Percentiles rank a stretch among this genome's conserved stretches.
phyloP scores from a whole-genome alignment of 1,284 basidiomycete genomes.

The Schizophyllum amplum region DNA sequence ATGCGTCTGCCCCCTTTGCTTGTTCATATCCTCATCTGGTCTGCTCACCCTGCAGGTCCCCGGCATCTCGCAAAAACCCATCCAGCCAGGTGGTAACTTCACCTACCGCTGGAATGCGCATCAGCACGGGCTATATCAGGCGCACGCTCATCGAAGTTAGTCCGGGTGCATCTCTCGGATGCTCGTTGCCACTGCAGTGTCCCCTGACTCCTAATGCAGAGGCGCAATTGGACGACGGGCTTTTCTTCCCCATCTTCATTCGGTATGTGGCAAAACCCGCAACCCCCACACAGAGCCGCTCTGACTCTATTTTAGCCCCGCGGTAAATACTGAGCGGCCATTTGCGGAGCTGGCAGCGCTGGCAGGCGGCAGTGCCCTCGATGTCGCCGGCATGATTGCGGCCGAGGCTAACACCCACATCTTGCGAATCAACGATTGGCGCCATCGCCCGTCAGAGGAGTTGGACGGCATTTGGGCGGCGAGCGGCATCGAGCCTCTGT shows the following conservation, averaged over 20 bases:
- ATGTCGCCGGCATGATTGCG: background rate
- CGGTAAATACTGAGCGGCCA: background rate
- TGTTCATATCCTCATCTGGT: too few species aligned
- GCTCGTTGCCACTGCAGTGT: background rate
- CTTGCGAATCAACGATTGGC: slow-evolving; percentile 4
- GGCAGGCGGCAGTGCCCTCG: background rate
- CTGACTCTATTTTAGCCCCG: background rate
- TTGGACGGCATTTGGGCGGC: slow-evolving; percentile 1
- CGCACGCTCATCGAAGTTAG: slow-evolving; percentile 3
- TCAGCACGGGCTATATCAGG: slow-evolving; percentile 2
- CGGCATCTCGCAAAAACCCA: slow-evolving; percentile 2
- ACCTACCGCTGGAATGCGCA: slow-evolving; percentile 1
- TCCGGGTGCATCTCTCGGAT: background rate
- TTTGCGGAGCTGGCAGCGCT: background rate
- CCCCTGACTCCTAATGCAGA: background rate
- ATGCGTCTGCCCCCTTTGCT: background rate
- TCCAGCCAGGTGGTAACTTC: slow-evolving; percentile 2
- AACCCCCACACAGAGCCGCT: background rate
- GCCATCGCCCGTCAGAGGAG: slow-evolving; percentile 4
- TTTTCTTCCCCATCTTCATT: slow-evolving; percentile 3
- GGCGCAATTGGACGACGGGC: slow-evolving; percentile 4
- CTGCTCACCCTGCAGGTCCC: slow-evolving; percentile 3
- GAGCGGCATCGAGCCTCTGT: slow-evolving; percentile 3
- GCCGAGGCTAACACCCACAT: background rate
- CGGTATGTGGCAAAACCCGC: background rate